Conservation (phyloP, 164 flowering plant genomes). For the Tetrastigma voinierianum region DNA sequence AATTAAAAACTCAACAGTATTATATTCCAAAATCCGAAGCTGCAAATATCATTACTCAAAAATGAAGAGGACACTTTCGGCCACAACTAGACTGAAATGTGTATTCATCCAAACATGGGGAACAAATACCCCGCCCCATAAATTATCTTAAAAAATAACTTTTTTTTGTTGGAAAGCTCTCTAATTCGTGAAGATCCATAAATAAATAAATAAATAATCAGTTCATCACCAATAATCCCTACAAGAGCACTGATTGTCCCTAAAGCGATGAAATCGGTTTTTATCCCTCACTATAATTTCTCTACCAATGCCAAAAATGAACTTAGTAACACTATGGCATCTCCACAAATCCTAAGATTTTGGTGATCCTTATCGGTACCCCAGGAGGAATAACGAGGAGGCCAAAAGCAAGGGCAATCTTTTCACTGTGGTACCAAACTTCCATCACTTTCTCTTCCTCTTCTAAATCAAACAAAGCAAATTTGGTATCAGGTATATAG, state of each 20-base stretch:
- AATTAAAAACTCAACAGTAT: no score
- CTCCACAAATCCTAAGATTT: constrained; percentile 82
- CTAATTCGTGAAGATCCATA: no score
- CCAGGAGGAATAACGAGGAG: constrained; percentile 57
- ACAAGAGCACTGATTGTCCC: constrained; percentile 61
- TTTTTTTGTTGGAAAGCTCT: no score
- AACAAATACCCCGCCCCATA: no score
- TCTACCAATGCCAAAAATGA: constrained; percentile 55
- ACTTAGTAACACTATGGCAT: constrained; percentile 72
- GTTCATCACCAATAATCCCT: constrained; percentile 74
- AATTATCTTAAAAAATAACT: no score
- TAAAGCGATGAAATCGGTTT: constrained; percentile 66
- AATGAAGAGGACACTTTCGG: no score
- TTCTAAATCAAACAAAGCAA: constrained; percentile 67
- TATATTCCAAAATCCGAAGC: no score
- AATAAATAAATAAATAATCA: no score
- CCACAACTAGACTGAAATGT: no score
- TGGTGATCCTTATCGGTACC: constrained; percentile 75
- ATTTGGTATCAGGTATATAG: constrained; percentile 56
- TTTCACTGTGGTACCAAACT: constrained; percentile 77
- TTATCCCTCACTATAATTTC: constrained; percentile 70
- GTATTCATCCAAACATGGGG: no score
- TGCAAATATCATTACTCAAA: no score
- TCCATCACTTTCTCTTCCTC: constrained; percentile 79
- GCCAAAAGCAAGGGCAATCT: constrained; percentile 79